These are phyloP conservation scores for Akanthomyces lecanii DNA, from an alignment of 2,329 filamentous ascomycete species.

Conservation along the genomic window DNA sequence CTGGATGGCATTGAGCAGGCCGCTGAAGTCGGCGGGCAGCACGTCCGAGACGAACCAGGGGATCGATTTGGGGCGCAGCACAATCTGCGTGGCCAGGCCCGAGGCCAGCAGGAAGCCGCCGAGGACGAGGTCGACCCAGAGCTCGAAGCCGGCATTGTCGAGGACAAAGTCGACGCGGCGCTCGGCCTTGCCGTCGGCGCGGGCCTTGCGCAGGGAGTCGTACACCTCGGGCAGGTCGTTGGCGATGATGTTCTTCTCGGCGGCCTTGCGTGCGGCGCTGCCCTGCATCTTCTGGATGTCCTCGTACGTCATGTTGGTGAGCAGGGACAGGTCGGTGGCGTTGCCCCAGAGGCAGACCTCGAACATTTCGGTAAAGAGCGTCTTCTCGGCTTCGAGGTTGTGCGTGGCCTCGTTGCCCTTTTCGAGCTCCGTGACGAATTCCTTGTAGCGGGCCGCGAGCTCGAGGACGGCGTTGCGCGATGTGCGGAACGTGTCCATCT, in stretches of 20 bases:
- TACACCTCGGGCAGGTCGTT: slow-evolving; percentile 80
- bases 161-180: slow-evolving; percentile 89
- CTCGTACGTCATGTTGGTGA: slow-evolving; percentile 87
- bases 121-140: slow-evolving; percentile 90
- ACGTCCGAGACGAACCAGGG: slow-evolving; percentile 99
- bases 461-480: slow-evolving; percentile 83
- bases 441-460: slow-evolving; percentile 72
- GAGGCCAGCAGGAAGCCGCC: slow-evolving; percentile 84
- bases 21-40: slow-evolving; percentile 75
- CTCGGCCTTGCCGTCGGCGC: slow-evolving; percentile 59
- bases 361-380: slow-evolving; percentile 87
- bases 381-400: slow-evolving; percentile 65
- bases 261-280: slow-evolving; percentile 75
- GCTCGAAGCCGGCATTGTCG: slow-evolving; percentile 95
- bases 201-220: slow-evolving; percentile 59
- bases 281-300: slow-evolving; percentile 97
- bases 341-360: slow-evolving; percentile 98
- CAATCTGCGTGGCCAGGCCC: slow-evolving; percentile 77
- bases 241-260: slow-evolving; percentile 86
- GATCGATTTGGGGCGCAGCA: slow-evolving; percentile 90
- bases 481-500: slow-evolving; percentile 86
- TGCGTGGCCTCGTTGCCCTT: slow-evolving; percentile 46
- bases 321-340: slow-evolving; percentile 85
- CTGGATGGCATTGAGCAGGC: slow-evolving; percentile 76
- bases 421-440: slow-evolving; percentile 65